phyloP scores from a whole-genome alignment of 192 early-diverging fungal genomes.

The Phlyctochytrium planicorne region DNA sequence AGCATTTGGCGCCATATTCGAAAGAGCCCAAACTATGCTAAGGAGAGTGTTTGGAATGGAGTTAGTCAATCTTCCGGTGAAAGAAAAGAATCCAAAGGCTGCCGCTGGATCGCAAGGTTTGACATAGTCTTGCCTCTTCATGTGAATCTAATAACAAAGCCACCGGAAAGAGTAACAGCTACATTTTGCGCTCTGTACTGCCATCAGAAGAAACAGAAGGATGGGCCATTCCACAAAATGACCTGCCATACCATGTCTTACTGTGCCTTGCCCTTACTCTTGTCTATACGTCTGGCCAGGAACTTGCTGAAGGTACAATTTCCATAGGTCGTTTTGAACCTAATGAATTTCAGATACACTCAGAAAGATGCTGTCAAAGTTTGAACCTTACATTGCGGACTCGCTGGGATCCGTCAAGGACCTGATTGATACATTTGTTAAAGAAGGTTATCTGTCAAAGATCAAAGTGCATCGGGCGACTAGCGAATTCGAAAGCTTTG shows the following conservation, averaged over 20 bases:
- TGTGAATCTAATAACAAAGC: too few relatives aligned
- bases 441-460: constrained; percentile 23
- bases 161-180: too few relatives aligned
- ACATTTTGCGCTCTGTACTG: constrained; percentile 10
- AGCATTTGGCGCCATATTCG: constrained; percentile 13
- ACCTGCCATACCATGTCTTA: not conserved
- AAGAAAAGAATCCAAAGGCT: not conserved
- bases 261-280: constrained; percentile 19
- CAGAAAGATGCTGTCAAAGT: too few relatives aligned
- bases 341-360: too few relatives aligned
- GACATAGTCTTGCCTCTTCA: too few relatives aligned
- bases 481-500: not conserved
- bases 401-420: constrained; percentile 11
- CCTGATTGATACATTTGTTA: constrained; percentile 19
- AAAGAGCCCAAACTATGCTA: constrained; percentile 14
- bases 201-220: constrained; percentile 7
- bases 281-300: constrained; percentile 4
- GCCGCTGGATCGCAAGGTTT: too few relatives aligned
- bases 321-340: not conserved
- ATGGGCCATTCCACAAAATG: not conserved
- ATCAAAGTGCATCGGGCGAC: not conserved
- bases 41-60: constrained; percentile 13
- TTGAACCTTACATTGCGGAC: too few relatives aligned
- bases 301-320: not conserved
- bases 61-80: constrained; percentile 10